Base-by-base conservation (phyloP, 352 stramenopile species). In the Aphanomyces cochlioides region DNA sequence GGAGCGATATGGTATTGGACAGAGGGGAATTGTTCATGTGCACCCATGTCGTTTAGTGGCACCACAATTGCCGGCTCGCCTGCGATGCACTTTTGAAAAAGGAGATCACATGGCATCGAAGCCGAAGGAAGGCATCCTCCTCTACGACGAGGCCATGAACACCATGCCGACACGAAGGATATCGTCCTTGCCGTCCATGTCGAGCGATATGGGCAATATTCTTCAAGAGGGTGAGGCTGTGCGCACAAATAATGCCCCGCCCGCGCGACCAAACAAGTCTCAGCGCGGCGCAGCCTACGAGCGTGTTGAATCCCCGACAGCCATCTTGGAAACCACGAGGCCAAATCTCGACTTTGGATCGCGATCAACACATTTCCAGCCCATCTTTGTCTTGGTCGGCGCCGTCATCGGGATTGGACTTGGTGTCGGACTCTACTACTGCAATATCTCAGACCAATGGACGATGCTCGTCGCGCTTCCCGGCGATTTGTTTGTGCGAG, bases 401-500 rank as follows among this genome's bases (percentile, higher is more conserved):
- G 37, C 87, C 28, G 84, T 78, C 8, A 74, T 87, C 40, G 77
- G 77, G 17, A 47, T 82, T 8, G 82, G 79, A 38, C 47, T 50
- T 2, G 43, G 43, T 2, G 2, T 80, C 8, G 65, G 86, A 57
- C 74, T 90, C 45, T 76, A 76, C 41, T 72, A 79, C 28, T 76
- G 81, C 39, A 54, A 81, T 17, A 73, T 90, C 6, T 67, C 57
- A 38, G 59, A 56, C 5, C 73, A 75, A 19, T 75, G 63, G 64
- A 78, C 75, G 15, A 67, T 79, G 40, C 88, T 82, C 80, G 68
- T 91, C 72, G 76, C 76, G 5, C 61, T 91, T 34, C 82, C 84
- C 6, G 84, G 84, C 8, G 64, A 85, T 13, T 68, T 91, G 10
- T 91, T 90, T 56, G 82, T 90, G 43, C 56, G 77, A 8, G 82